Percentiles rank a stretch among this genome's conserved stretches.
Conservation (phyloP, 169 alveolate species). For the Theileria parva region DNA sequence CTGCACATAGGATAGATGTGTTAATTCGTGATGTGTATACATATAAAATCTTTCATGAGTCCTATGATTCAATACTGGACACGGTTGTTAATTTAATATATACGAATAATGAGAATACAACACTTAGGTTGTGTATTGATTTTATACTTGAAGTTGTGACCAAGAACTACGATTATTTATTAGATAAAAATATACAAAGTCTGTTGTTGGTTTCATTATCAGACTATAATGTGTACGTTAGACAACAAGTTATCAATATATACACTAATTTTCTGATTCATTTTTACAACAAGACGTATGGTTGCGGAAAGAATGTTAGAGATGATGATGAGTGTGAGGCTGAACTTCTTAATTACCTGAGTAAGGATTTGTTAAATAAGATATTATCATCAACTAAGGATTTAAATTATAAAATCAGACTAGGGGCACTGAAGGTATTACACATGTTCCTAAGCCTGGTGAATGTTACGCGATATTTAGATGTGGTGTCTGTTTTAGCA, state of each 20-base stretch:
- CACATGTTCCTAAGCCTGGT: constrained; percentile 27
- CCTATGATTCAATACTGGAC: constrained; percentile 31
- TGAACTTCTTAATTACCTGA: background rate
- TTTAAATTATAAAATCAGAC: constrained; percentile 42
- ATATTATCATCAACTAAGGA: constrained; percentile 30
- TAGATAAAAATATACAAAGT: constrained; percentile 18
- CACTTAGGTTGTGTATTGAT: constrained; percentile 29
- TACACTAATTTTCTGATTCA: background rate
- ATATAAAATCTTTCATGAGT: constrained; percentile 29
- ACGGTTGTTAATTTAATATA: constrained; percentile 32
- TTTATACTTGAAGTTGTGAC: constrained; percentile 15
- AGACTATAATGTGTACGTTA: constrained; percentile 37
- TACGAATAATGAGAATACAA: constrained; percentile 37
- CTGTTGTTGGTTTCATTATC: constrained; percentile 41
- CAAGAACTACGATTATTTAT: constrained; percentile 14
- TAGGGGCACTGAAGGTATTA: constrained; percentile 18
- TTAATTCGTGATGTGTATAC: background rate
- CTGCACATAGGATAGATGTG: background rate
- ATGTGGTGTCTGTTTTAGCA: constrained; percentile 41
- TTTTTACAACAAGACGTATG: background rate
- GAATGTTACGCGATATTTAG: background rate
- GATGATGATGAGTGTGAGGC: background rate
- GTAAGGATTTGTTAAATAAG: background rate
- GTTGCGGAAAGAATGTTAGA: background rate
- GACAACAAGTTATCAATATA: constrained; percentile 25